These are phyloP conservation scores for Aspergillus ibericus DNA, from an alignment of 2,329 filamentous ascomycete species.

Conservation along the genomic window DNA sequence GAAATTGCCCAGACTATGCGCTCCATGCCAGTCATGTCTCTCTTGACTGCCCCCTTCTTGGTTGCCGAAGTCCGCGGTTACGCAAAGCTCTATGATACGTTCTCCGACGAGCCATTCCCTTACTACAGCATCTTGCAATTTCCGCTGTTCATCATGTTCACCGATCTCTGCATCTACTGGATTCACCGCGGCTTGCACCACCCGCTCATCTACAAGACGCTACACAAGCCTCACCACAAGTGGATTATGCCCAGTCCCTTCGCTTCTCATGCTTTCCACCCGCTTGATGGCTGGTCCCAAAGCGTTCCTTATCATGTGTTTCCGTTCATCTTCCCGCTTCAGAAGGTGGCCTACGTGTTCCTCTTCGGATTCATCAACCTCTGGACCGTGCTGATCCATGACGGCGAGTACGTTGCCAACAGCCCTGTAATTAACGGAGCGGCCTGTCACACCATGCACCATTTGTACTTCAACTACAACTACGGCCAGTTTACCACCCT, in stretches of 20 bases:
- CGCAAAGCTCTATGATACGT: slow-evolving; percentile 82
- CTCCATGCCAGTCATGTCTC: slow-evolving; percentile 77
- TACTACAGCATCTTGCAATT: slow-evolving; percentile 83
- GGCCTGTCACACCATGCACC: slow-evolving; percentile 91
- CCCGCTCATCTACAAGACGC: slow-evolving; percentile 75
- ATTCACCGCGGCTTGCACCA: slow-evolving; percentile 86
- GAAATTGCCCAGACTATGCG: slow-evolving; percentile 79
- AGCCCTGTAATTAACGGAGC: slow-evolving; percentile 91
- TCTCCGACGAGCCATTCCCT: slow-evolving; percentile 69
- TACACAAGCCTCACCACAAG: slow-evolving; percentile 98
- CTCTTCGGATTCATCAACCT: slow-evolving; percentile 93
- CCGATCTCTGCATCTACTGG: slow-evolving; percentile 88
- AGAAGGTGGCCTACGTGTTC: slow-evolving; percentile 82
- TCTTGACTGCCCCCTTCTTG: slow-evolving; percentile 80
- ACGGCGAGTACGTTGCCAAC: slow-evolving; percentile 91
- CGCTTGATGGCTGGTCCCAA: slow-evolving; percentile 85
- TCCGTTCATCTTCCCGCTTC: slow-evolving; percentile 87
- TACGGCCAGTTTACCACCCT: slow-evolving; percentile 93
- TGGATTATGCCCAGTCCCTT: slow-evolving; percentile 98
- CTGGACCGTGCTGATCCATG: slow-evolving; percentile 95
- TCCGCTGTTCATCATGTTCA: slow-evolving; percentile 83
- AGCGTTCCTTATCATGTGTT: slow-evolving; percentile 90
- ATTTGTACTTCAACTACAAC: slow-evolving; percentile 85
- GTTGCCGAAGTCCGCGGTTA: slow-evolving; percentile 79
- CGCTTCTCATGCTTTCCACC: slow-evolving; percentile 92